Evolutionary conservation across 257 asterid species (phyloP).

Genomic region (Fraxinus anomala): DNA sequence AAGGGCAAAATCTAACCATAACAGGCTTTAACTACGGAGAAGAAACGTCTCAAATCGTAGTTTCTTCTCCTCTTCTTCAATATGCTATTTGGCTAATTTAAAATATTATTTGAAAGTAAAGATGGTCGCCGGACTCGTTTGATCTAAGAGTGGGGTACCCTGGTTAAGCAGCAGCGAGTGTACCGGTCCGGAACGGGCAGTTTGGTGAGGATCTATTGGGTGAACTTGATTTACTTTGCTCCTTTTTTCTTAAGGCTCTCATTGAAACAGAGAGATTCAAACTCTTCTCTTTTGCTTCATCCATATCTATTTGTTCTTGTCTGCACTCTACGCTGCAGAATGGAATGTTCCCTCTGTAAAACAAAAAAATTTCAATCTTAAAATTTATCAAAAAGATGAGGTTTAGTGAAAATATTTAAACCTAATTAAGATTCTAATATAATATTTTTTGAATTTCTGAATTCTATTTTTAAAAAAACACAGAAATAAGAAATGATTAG

Average conservation of each 20-base stretch:
- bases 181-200: not conserved
- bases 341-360: constrained; percentile 50
- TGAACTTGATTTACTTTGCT: not conserved
- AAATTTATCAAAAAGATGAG: no score
- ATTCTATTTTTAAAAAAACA: no score
- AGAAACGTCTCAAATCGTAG: not conserved
- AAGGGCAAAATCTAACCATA: no score
- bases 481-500: not conserved
- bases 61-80: not conserved
- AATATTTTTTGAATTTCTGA: not conserved
- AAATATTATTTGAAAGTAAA: no score
- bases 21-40: not conserved
- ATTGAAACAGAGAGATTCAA: constrained; percentile 35
- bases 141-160: not conserved
- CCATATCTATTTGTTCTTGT: constrained; percentile 49
- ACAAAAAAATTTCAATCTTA: no score
- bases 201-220: not conserved
- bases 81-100: not conserved
- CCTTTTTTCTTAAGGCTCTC: constrained; percentile 44
- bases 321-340: constrained; percentile 57
- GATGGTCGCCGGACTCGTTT: not conserved
- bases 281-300: constrained; percentile 47
- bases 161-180: not conserved
- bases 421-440: not conserved
- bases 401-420: not conserved